Base-by-base conservation (phyloP, 352 stramenopile genomes). In the Thalassiosira exigua region DNA sequence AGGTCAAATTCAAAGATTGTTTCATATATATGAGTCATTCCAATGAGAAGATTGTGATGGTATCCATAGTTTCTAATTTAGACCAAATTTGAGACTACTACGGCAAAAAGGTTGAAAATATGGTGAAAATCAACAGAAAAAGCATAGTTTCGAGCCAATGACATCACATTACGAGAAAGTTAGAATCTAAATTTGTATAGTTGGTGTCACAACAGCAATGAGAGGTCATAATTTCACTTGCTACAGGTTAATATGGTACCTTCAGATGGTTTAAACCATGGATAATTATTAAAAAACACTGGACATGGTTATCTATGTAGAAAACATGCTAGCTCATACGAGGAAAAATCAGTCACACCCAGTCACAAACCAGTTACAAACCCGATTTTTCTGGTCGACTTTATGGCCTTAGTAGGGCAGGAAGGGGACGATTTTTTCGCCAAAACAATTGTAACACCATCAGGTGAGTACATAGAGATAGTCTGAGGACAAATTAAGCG, bases 321-420 rank as follows among this genome's bases (percentile, higher is more conserved):
- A 44, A 44, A n/a, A 14, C 7, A 14, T 44, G 14, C 36, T 14
- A 44, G 14, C 14, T 44, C 36, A 7, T 44, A 44, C 36, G 36
- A 14, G 14, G 36, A 14, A 7, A 44, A 7, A 14, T 14, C 14
- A 44, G 36, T 44, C 36, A n/a, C n/a, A n/a, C n/a, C n/a, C n/a
- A n/a, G n/a, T n/a, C n/a, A 44, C 36, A 44, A 44, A 44, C 36
- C 36, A 44, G 36, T 44, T 14, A 44, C 36, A 44, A 44, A 44
- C 36, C 7, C 36, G 14, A 14, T 14, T 14, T 44, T n/a, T n/a
- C n/a, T n/a, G n/a, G n/a, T n/a, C n/a, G n/a, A n/a, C 36, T 44
- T 44, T 44, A 14, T 7, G 36, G 36, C 36, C 36, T 14, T 44
- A 44, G 36, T 44, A 14, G 14, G 36, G 36, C 36, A 44, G 7